These are phyloP conservation scores for Mrakia gelida DNA, from an alignment of 768 basidiomycete species.

Conservation along the genomic window DNA sequence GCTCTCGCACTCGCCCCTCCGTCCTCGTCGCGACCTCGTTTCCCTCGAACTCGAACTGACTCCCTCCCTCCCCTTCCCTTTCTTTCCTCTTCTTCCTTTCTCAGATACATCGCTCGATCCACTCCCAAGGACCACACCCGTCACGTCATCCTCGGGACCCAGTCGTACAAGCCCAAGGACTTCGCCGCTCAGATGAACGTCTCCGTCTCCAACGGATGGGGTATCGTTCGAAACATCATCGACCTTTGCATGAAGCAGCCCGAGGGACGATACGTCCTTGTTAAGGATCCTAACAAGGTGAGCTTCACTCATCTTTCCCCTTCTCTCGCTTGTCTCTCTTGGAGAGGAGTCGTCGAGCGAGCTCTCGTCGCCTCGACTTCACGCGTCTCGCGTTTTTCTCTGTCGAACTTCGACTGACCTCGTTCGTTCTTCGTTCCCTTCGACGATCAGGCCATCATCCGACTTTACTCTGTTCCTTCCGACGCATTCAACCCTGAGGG, in stretches of 20 bases:
- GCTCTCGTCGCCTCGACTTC: too few species aligned
- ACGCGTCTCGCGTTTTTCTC: too few species aligned
- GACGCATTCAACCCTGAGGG: slow-evolving; percentile 66
- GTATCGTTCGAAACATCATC: slow-evolving; percentile 89
- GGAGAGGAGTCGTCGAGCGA: neutral
- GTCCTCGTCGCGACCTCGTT: neutral
- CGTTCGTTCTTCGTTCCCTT: neutral
- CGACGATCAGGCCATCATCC: slow-evolving; percentile 71
- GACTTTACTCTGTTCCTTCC: slow-evolving; percentile 85
- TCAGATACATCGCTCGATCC: slow-evolving; percentile 88
- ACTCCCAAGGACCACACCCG: slow-evolving; percentile 91
- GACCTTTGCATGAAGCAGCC: slow-evolving; percentile 95
- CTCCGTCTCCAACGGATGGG: slow-evolving; percentile 94
- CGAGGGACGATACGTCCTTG: slow-evolving; percentile 94
- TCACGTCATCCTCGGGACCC: slow-evolving; percentile 90
- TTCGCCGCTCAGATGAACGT: slow-evolving; percentile 95
- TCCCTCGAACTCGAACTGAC: neutral
- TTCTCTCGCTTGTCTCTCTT: neutral
- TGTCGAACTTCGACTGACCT: neutral
- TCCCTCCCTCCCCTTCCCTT: neutral
- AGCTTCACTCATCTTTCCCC: slow-evolving; percentile 2
- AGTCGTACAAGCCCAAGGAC: slow-evolving; percentile 88
- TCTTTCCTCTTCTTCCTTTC: slow-evolving; percentile 6
- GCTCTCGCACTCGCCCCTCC: neutral
- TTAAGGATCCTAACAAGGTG: slow-evolving; percentile 98